These are phyloP conservation scores for Begonia fuchsioides DNA, from an alignment of 306 rosid species.

Conservation along the genomic window DNA sequence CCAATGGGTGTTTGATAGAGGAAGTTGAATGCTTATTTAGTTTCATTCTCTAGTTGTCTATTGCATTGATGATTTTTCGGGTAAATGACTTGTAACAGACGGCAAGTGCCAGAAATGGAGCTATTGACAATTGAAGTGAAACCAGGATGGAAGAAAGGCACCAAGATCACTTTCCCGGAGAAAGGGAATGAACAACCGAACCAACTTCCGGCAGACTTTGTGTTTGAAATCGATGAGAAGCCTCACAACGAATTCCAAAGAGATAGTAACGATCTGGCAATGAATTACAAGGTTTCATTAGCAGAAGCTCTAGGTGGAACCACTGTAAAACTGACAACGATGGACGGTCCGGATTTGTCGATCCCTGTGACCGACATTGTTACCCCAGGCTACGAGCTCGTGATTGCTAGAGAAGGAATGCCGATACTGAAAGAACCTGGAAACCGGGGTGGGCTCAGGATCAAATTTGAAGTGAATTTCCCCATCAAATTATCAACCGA, in stretches of 20 bases:
- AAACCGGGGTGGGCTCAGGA: slow-evolving; percentile 60
- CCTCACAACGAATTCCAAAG: slow-evolving; percentile 57
- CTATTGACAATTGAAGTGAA: slow-evolving; percentile 68
- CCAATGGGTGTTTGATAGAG: no score
- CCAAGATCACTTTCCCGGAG: slow-evolving; percentile 84
- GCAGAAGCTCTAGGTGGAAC: slow-evolving; percentile 90
- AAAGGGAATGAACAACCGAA: slow-evolving; percentile 78
- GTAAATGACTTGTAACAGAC: slow-evolving; percentile 16
- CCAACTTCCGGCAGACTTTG: slow-evolving; percentile 71
- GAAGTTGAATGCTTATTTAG: no score
- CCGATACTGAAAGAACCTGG: slow-evolving; percentile 67
- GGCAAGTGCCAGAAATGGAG: slow-evolving; percentile 48
- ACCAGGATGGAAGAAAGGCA: slow-evolving; percentile 97
- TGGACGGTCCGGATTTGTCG: slow-evolving; percentile 34
- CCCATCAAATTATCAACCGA: slow-evolving; percentile 55
- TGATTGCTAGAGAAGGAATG: slow-evolving; percentile 73
- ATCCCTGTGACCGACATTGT: slow-evolving; percentile 55
- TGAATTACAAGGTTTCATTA: slow-evolving; percentile 48
- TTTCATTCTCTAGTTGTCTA: background rate
- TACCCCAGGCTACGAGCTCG: slow-evolving; percentile 68
- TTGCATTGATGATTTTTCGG: background rate
- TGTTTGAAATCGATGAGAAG: slow-evolving; percentile 86
- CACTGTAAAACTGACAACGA: slow-evolving; percentile 33
- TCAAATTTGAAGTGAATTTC: slow-evolving; percentile 68
- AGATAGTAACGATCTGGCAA: slow-evolving; percentile 66